These are phyloP conservation scores for Alternaria panax DNA, from an alignment of 2,329 filamentous ascomycete species.

Conservation along the genomic window DNA sequence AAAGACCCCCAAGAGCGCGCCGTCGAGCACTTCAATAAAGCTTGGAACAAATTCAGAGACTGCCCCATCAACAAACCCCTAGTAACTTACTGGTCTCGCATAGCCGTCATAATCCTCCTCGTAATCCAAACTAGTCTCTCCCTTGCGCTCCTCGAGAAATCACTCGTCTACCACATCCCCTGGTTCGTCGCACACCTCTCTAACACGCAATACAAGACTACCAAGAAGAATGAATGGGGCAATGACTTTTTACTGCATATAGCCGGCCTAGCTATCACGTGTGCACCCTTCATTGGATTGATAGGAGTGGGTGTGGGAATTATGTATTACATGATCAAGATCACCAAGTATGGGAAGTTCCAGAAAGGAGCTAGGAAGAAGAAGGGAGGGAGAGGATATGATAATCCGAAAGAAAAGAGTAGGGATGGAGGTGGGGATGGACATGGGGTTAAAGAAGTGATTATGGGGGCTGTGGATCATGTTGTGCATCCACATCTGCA, in stretches of 20 bases:
- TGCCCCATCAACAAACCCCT: background rate
- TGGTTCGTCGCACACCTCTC: slow-evolving; percentile 1
- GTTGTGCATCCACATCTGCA: background rate
- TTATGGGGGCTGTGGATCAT: background rate
- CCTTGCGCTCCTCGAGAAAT: slow-evolving; percentile 6
- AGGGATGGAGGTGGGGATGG: background rate
- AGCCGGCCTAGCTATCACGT: background rate
- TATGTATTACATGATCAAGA: slow-evolving; percentile 13
- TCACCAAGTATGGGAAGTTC: slow-evolving; percentile 10
- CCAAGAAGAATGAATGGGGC: background rate
- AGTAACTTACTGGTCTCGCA: background rate
- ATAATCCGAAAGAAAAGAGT: background rate
- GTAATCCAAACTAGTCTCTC: slow-evolving; percentile 4
- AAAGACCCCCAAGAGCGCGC: background rate
- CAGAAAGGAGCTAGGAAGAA: background rate
- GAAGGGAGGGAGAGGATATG: slow-evolving; percentile 14
- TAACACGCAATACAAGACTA: background rate
- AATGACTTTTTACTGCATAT: slow-evolving; percentile 8
- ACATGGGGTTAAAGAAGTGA: background rate
- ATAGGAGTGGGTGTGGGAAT: background rate
- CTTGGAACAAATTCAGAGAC: background rate
- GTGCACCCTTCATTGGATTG: slow-evolving; percentile 7
- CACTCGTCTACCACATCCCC: slow-evolving; percentile 1
- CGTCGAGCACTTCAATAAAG: background rate
- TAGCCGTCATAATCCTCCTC: slow-evolving; percentile 1